A percentile compares a stretch with the other conserved stretches of the same genome.
phyloP scores from a whole-genome alignment of 805 yeast genomes.

The Candida caryicola region DNA sequence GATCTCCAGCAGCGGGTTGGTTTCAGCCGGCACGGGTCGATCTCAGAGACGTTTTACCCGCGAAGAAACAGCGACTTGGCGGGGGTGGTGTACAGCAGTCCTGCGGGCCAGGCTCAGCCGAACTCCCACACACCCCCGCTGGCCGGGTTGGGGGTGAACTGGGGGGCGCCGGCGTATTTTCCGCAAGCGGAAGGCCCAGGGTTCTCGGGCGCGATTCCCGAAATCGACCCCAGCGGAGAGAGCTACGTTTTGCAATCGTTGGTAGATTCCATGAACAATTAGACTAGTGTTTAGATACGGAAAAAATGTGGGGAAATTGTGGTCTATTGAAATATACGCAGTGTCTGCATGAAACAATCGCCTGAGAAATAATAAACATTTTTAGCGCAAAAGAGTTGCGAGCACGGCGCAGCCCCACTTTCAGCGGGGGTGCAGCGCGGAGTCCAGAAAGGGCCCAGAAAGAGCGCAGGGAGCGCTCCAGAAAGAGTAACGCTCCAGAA shows the following conservation, averaged over 20 bases:
- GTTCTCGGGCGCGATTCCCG: not conserved
- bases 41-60: not conserved
- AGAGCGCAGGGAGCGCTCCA: no score
- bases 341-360: not conserved
- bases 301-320: not conserved
- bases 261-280: slow-evolving; percentile 41
- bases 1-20: not conserved
- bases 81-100: not conserved
- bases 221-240: slow-evolving; percentile 9
- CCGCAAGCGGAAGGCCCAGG: not conserved
- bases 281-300: not conserved
- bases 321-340: not conserved
- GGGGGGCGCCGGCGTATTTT: not conserved
- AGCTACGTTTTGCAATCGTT: slow-evolving; percentile 38
- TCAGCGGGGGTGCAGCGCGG: no score
- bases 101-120: no score
- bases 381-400: no score
- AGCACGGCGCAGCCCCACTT: no score
- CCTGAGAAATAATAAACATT: not conserved
- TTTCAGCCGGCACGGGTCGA: not conserved
- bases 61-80: not conserved
- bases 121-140: not conserved
- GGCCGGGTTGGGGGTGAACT: not conserved
- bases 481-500: no score
- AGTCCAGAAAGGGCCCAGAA: no score